phyloP scores from a whole-genome alignment of 495 filamentous ascomycete species.

The Cercophora sp. region DNA sequence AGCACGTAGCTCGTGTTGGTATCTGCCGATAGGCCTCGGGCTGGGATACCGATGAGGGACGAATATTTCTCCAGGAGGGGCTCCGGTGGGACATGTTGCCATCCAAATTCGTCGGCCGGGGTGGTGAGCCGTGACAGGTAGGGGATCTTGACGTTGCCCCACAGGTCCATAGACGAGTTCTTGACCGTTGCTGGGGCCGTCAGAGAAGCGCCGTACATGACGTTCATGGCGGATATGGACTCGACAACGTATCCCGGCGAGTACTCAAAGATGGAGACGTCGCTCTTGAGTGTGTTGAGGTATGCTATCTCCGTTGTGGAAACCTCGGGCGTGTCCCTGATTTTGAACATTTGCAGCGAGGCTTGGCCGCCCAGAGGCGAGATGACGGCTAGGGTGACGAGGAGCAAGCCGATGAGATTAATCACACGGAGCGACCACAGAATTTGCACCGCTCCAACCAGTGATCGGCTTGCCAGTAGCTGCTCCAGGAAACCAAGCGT shows the following conservation, averaged over 20 bases:
- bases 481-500: slow-evolving; percentile 3
- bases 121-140: too few species aligned
- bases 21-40: too few species aligned
- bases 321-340: slow-evolving; percentile 6
- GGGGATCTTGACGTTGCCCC: slow-evolving; percentile 11
- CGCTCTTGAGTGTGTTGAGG: slow-evolving; percentile 8
- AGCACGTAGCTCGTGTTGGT: background rate
- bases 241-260: background rate
- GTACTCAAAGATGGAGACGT: background rate
- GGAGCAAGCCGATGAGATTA: background rate
- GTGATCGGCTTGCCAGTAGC: slow-evolving; percentile 1
- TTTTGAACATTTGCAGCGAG: background rate
- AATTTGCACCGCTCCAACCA: background rate
- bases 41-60: slow-evolving; percentile 7
- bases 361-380: slow-evolving; percentile 10
- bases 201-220: background rate
- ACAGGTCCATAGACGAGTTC: slow-evolving; percentile 8
- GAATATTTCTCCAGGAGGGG: background rate
- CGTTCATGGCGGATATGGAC: background rate
- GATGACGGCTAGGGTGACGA: background rate
- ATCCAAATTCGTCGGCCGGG: too few species aligned
- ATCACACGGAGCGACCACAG: background rate
- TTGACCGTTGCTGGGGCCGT: background rate
- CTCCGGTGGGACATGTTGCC: too few species aligned
- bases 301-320: background rate